Conservation (phyloP, 805 yeast genomes). For the Yarrowia osloensis region DNA sequence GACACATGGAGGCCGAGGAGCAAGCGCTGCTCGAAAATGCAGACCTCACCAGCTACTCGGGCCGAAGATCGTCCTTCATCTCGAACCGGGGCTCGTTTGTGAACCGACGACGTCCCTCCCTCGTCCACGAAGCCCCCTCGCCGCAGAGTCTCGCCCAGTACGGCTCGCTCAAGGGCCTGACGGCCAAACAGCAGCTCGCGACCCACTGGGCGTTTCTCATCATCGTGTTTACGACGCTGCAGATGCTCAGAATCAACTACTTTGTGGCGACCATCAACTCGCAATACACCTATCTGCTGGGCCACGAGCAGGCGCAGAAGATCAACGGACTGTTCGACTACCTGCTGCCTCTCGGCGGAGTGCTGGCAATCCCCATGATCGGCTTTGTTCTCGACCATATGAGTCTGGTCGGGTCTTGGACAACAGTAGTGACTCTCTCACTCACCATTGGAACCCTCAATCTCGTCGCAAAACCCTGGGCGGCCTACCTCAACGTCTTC, state of each 20-base stretch:
- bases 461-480: constrained; percentile 50
- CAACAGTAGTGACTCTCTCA: constrained; percentile 54
- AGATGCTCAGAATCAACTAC: constrained; percentile 89
- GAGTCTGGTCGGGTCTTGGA: constrained; percentile 39
- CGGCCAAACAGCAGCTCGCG: constrained; percentile 49
- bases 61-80: not conserved
- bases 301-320: constrained; percentile 52
- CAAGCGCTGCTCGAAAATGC: constrained; percentile 4
- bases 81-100: constrained; percentile 3
- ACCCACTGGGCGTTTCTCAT: constrained; percentile 78
- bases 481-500: constrained; percentile 69
- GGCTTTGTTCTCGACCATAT: constrained; percentile 77
- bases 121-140: constrained; percentile 32
- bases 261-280: constrained; percentile 87
- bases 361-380: constrained; percentile 81
- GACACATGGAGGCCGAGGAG: constrained; percentile 19
- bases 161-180: constrained; percentile 57
- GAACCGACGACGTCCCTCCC: not conserved
- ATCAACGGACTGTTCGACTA: constrained; percentile 79
- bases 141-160: constrained; percentile 23
- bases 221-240: constrained; percentile 77
- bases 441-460: constrained; percentile 72
- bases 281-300: constrained; percentile 75
- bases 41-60: not conserved
- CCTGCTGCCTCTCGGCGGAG: constrained; percentile 86